Base-by-base conservation (phyloP, 306 rosid species). In the Fragaria nilgerrensis region DNA sequence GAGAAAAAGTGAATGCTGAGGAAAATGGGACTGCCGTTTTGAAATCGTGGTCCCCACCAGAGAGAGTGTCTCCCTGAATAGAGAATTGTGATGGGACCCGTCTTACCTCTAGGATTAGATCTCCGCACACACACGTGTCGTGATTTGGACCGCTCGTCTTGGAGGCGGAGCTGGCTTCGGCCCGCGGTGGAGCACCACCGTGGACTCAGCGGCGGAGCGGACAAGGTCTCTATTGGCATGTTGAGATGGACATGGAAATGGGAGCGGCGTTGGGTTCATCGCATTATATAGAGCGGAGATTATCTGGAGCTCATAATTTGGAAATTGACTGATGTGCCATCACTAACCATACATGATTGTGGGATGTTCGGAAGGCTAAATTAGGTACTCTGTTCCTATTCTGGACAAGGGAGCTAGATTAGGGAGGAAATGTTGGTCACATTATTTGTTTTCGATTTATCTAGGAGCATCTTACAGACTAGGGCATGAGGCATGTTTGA, bases 11-110 rank as follows among this genome's bases (percentile, higher is more conserved):
- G 37, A 59, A 59, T 13, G 41, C 7, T 5, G 69, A 34, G 65
- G 34, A 27, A 61, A 23, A 61, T 59, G 44, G n/a, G 32, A 37
- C 70, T 34, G 47, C 70, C 5, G 70, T 15, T 17, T 39, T 68
- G 29, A 68, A 68, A n/a, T 47, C 32, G 72, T 41, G 72, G 72
- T 43, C 72, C 50, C 43, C 70, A 36, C 70, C 15, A 37, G 45
- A 65, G n/a, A 36, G 6, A 16, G 27, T 65, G 36, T 68, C 32
- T 41, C 34, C 61, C 22, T 7, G 4, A 41, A 37, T 44, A n/a
- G 32, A 68, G 72, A 68, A 41, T 10, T 20, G 50, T 37, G 47
- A 23, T 68, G 52, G 72, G 23, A 7, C 72, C 72, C 17, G 22
- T 22, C 7, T 36, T 20, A 34, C 27, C 50, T n/a, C 9, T 67